Base-by-base conservation (phyloP, 768 basidiomycete species). In the Melanogaster broomeanus region DNA sequence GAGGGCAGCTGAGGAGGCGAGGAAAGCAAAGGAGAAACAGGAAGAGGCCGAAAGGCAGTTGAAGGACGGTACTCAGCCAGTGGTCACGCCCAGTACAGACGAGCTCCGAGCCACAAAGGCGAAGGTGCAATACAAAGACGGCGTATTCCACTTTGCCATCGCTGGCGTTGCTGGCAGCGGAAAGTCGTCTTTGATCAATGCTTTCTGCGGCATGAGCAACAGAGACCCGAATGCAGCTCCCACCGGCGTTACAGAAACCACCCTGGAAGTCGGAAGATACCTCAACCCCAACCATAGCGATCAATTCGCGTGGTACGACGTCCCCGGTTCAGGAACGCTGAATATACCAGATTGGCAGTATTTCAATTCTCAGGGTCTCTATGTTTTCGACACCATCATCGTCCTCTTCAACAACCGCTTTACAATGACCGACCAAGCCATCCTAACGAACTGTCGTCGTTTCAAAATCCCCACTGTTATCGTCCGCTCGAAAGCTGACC, bases 291-390 rank as follows among this genome's bases (percentile, higher is more conserved):
- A 49, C 18, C 50, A 62, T 7, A 40, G 55, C 0, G 52, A 60
- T 49, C 62, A 57, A 18, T 60, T 67, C 38, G 61, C 63, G 18
- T 74, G 73, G 72, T 74, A 69, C 44, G 72, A 74, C 33, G 50
- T 74, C 24, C 73, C 72, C 0, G 72, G 72, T 15, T 72, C 72
- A 9, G 71, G 68, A 7, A 74, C 73, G 2, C 48, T 67, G n/a
- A 62, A 57, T 34, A 55, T 71, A 42, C 63, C 68, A 18, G 70
- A 69, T 45, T 73, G 69, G 69, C 63, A 70, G 33, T 74, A 74
- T 51, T 73, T 74, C 53, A 71, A 71, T 30, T 61, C 66, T 11
- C 68, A 73, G 41, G 72, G 72, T 11, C 62, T 74, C 28, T 74
- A 63, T 44, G 59, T 70, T 49, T 73, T 74, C 48, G 71, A 74